phyloP scores from a whole-genome alignment of 352 stramenopile species.

The Globisporangium abappressorium region DNA sequence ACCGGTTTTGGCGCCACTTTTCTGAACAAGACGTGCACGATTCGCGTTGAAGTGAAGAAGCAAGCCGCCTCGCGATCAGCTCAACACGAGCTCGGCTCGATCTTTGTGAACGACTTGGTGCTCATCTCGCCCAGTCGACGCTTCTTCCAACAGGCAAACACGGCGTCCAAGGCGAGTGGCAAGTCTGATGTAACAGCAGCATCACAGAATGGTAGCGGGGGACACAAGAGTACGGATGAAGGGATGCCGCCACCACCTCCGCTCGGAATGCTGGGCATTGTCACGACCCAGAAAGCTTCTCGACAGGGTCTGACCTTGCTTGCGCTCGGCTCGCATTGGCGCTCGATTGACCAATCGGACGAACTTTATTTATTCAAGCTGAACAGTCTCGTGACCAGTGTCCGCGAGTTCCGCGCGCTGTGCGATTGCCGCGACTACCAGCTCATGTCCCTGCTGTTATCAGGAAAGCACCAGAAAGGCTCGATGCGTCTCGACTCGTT shows the following conservation, averaged over 20 bases:
- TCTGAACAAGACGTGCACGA: slow-evolving; percentile 61
- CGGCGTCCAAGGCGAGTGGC: slow-evolving; percentile 6
- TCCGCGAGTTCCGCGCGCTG: slow-evolving; percentile 84
- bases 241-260: slow-evolving; percentile 15
- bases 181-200: slow-evolving; percentile 2
- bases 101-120: slow-evolving; percentile 81
- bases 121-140: slow-evolving; percentile 52
- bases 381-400: slow-evolving; percentile 86
- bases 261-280: slow-evolving; percentile 66
- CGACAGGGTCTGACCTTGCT: slow-evolving; percentile 75
- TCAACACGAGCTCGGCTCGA: slow-evolving; percentile 32
- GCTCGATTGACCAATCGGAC: slow-evolving; percentile 41
- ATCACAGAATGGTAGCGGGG: slow-evolving; percentile 5
- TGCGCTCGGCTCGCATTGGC: slow-evolving; percentile 53
- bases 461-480: slow-evolving; percentile 57
- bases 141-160: slow-evolving; percentile 49
- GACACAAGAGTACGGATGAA: not conserved
- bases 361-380: slow-evolving; percentile 80
- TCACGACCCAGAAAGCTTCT: slow-evolving; percentile 59
- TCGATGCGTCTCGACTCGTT: slow-evolving; percentile 83
- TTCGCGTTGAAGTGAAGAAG: slow-evolving; percentile 67
- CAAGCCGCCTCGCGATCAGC: slow-evolving; percentile 21
- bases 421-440: slow-evolving; percentile 79
- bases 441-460: slow-evolving; percentile 75
- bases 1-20: slow-evolving; percentile 55